Evolutionary conservation across 2,329 filamentous ascomycete species (phyloP).

Genomic region (Pleurostoma richardsiae): DNA sequence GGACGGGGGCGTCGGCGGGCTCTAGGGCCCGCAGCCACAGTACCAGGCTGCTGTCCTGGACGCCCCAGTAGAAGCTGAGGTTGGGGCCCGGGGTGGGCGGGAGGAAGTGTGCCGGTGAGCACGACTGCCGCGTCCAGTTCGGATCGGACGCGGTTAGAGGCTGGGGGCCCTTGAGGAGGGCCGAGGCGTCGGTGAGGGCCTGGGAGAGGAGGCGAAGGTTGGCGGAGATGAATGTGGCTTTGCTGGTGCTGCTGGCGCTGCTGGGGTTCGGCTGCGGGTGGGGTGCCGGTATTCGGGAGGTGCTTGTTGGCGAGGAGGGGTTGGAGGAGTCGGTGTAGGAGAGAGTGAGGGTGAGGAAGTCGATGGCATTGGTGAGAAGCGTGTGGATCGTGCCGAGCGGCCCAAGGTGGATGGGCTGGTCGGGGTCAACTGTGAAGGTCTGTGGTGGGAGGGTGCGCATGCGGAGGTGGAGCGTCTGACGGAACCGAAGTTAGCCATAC

Average conservation of each 20-base stretch:
- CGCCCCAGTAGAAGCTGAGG: conserved; percentile 68
- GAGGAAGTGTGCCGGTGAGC: conserved; percentile 35
- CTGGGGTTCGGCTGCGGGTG: conserved; percentile 43
- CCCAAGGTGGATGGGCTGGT: conserved; percentile 53
- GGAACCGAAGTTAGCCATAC: no score
- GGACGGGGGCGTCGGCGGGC: conserved; percentile 56
- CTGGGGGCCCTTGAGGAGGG: conserved; percentile 49
- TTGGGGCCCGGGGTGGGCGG: conserved; percentile 42
- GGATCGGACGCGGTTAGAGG: conserved; percentile 31
- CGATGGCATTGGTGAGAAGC: conserved; percentile 77
- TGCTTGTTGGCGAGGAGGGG: conserved; percentile 42
- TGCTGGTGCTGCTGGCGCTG: conserved; percentile 32
- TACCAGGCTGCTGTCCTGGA: conserved; percentile 67
- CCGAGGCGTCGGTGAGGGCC: conserved; percentile 45
- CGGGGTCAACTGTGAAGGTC: conserved; percentile 41
- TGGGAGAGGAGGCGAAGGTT: conserved; percentile 52
- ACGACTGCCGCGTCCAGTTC: conserved; percentile 38
- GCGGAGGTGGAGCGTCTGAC: conserved; percentile 69
- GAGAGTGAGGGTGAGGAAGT: conserved; percentile 73
- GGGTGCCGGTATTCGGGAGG: conserved; percentile 25
- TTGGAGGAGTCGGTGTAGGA: conserved; percentile 55
- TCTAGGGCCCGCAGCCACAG: conserved; percentile 67
- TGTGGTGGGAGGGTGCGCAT: conserved; percentile 60
- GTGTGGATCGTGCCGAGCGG: conserved; percentile 68
- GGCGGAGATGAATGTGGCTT: conserved; percentile 41